phyloP scores from a whole-genome alignment of 1,284 basidiomycete species.

The Pulchroboletus neoregius region DNA sequence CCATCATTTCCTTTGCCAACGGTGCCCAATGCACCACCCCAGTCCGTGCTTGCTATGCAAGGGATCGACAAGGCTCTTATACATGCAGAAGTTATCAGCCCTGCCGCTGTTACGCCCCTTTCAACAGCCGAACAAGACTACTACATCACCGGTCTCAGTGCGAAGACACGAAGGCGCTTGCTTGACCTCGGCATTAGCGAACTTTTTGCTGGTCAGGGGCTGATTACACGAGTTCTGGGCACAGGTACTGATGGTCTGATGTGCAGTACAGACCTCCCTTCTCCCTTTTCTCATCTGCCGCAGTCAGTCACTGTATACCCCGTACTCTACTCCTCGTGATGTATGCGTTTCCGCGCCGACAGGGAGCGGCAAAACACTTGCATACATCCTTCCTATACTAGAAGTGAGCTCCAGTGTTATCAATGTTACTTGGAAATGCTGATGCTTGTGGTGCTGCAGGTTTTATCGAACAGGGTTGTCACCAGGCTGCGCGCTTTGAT shows the following conservation, averaged over 20 bases:
- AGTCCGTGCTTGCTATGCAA: constrained; percentile 59
- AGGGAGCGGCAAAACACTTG: constrained; percentile 94
- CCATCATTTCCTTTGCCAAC: constrained; percentile 71
- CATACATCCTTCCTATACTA: constrained; percentile 89
- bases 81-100: constrained; percentile 69
- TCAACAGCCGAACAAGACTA: constrained; percentile 40
- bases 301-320: constrained; percentile 57
- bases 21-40: constrained; percentile 60
- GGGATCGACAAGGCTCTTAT: constrained; percentile 74
- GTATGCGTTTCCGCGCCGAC: constrained; percentile 97
- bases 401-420: constrained; percentile 51
- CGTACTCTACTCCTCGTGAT: constrained; percentile 72
- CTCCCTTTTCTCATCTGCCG: constrained; percentile 70
- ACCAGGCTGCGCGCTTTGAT: constrained; percentile 88
- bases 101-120: constrained; percentile 48
- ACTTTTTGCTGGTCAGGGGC: constrained; percentile 77
- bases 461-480: constrained; percentile 68
- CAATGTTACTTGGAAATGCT: neutral
- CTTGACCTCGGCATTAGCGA: constrained; percentile 74
- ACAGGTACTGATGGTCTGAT: constrained; percentile 9
- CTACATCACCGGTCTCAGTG: constrained; percentile 52
- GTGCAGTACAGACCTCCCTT: constrained; percentile 76
- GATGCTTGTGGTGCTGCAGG: constrained; percentile 38
- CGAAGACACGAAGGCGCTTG: constrained; percentile 60
- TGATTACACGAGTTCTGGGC: constrained; percentile 1